Evolutionary conservation across 345 rosid species (phyloP), one percentile per base, ranked within the genome.

Genomic region (Sonneratia alba): DNA sequence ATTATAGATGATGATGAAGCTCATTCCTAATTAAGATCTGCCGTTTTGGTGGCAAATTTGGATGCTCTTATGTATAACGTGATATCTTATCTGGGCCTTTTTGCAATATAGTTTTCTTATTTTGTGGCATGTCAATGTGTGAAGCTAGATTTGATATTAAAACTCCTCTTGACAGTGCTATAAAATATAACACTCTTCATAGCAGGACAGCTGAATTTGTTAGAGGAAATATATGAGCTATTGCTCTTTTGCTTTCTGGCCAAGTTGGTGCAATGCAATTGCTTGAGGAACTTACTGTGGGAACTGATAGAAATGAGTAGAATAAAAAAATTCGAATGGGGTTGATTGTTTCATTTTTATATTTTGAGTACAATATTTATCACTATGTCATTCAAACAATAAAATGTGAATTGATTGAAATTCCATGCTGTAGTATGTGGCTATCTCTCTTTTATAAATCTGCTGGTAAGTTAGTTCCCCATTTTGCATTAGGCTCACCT

Each of bases 1-100:
- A 66, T 87, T 83, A 88, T 80, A 88, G 88, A 80, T 78, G 91
- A 81, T 84, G 92, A 83, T 78, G 97, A 83, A 83, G 94, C 87
- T 86, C 83, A 82, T 87, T 82, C 83, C 90, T 91, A 91, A 86
- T 76, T 87, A 84, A 87, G 93, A 87, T 82, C 75, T 76, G 82
- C 93, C 75, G 93, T 88, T 88, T 87, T 87, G 87, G 85, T 87
- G 84, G 79, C 83, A 27, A 83, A 81, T 84, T 81, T 86, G 85
- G 85, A 80, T 87, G 85, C 83, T 83, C 85, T 80, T 81, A 79
- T 80, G 79, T 83, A 79, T 32, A 61, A 49, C 77, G 74, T 88
- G 81, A 76, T 72, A 80, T 74, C 70, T 79, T 51, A 76, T 72
- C 74, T 83, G 81, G 87, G 79, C 75, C 71, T 79, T 70, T 78